Evolutionary conservation across 2,329 filamentous ascomycete genomes (phyloP).

Genomic region (Boeremia lycopersici): DNA sequence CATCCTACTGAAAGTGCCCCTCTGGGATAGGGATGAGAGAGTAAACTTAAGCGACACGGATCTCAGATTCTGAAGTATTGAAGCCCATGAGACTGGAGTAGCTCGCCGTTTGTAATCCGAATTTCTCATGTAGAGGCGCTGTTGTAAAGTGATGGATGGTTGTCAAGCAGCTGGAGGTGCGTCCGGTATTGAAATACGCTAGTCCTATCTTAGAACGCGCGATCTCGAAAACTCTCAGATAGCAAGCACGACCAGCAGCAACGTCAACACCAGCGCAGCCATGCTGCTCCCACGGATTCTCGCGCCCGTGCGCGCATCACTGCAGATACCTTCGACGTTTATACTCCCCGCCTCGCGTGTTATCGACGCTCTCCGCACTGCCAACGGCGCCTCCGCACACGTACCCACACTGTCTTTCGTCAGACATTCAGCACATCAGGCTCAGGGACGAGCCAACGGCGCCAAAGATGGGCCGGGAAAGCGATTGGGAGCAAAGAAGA

Average conservation of each 20-base stretch:
- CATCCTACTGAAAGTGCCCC: too few relatives aligned
- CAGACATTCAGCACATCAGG: conserved; percentile 68
- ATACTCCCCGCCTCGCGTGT: conserved; percentile 36
- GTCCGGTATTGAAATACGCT: too few relatives aligned
- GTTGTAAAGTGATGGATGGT: not conserved
- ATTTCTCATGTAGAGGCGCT: too few relatives aligned
- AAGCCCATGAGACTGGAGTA: too few relatives aligned
- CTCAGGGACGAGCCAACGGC: conserved; percentile 71
- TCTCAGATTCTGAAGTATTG: too few relatives aligned
- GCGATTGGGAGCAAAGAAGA: conserved; percentile 92
- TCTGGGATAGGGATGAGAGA: too few relatives aligned
- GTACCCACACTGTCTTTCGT: conserved; percentile 52
- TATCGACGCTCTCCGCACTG: conserved; percentile 38
- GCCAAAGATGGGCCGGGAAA: conserved; percentile 76
- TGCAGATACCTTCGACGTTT: conserved; percentile 28
- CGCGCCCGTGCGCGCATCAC: conserved; percentile 43
- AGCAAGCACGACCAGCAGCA: conserved; percentile 12
- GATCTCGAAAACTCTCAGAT: conserved; percentile 37
- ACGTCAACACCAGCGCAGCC: conserved; percentile 31
- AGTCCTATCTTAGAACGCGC: conserved; percentile 6
- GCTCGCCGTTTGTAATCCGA: too few relatives aligned
- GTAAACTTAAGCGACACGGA: too few relatives aligned
- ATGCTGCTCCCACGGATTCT: conserved; percentile 50
- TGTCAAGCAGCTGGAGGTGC: not conserved
- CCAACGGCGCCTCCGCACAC: conserved; percentile 39